These are phyloP conservation scores for Lentinula novae-zelandiae DNA, from an alignment of 1,284 basidiomycete species.

Conservation along the genomic window DNA sequence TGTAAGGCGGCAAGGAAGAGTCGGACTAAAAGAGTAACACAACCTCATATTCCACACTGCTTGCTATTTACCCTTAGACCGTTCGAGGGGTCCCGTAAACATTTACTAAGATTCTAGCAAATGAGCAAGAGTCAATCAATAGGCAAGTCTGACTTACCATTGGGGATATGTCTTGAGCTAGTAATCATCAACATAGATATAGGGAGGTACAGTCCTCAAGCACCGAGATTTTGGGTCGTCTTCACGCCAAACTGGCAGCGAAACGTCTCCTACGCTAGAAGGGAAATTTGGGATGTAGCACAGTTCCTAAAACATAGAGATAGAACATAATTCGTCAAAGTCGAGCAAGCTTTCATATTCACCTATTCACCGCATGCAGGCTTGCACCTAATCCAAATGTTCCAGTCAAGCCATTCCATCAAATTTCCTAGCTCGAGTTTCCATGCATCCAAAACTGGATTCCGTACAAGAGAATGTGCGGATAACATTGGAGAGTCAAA, in stretches of 20 bases:
- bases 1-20: no score
- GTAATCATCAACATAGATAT: background rate
- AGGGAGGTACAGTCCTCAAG: conserved; percentile 6
- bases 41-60: no score
- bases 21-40: no score
- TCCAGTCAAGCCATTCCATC: conserved; percentile 41
- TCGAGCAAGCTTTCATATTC: conserved; percentile 2
- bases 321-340: no score
- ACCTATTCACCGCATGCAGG: conserved; percentile 31
- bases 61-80: no score
- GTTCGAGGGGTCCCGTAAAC: no score
- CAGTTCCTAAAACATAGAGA: conserved; percentile 5
- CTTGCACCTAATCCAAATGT: conserved; percentile 33
- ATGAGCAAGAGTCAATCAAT: background rate
- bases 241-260: background rate
- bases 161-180: background rate
- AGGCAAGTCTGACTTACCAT: no score
- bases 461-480: background rate
- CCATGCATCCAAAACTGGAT: conserved; percentile 21
- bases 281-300: conserved; percentile 13
- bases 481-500: background rate
- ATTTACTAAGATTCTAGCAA: no score
- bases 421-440: conserved; percentile 22
- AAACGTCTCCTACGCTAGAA: conserved; percentile 6
- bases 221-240: conserved; percentile 8